Evolutionary conservation across 2,329 filamentous ascomycete species (phyloP).

Genomic region (Neonectria hederae): DNA sequence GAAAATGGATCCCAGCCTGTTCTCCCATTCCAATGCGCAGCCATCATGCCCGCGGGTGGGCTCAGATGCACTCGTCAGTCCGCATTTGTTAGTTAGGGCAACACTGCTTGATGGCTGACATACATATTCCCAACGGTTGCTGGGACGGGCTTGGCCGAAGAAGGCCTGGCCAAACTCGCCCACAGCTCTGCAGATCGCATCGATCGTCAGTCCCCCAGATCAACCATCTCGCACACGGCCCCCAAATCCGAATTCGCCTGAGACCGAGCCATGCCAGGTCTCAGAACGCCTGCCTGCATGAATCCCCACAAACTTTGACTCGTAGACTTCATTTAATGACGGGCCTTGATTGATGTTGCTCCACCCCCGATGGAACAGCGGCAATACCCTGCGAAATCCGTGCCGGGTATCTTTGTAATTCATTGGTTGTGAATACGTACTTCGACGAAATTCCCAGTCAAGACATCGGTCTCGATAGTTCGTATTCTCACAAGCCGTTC

Average conservation of each 20-base stretch:
- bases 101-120: neutral
- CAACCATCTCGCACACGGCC: constrained; percentile 6
- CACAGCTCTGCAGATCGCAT: constrained; percentile 1
- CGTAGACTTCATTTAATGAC: neutral
- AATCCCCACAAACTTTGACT: constrained; percentile 12
- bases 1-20: neutral
- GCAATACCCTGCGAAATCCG: constrained; percentile 9
- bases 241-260: neutral
- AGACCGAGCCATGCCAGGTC: constrained; percentile 12
- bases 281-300: neutral
- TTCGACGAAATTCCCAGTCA: neutral
- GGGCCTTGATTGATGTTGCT: constrained; percentile 1
- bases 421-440: neutral
- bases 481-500: neutral
- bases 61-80: neutral
- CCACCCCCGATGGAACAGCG: neutral
- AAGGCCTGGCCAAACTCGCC: neutral
- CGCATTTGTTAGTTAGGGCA: neutral
- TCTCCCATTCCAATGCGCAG: neutral
- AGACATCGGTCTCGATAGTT: neutral
- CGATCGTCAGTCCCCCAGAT: constrained; percentile 3
- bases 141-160: neutral
- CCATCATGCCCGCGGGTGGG: neutral
- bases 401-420: neutral
- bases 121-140: neutral